Evolutionary conservation across 2,329 filamentous ascomycete species (phyloP).

Genomic region (Curvularia spicifera): DNA sequence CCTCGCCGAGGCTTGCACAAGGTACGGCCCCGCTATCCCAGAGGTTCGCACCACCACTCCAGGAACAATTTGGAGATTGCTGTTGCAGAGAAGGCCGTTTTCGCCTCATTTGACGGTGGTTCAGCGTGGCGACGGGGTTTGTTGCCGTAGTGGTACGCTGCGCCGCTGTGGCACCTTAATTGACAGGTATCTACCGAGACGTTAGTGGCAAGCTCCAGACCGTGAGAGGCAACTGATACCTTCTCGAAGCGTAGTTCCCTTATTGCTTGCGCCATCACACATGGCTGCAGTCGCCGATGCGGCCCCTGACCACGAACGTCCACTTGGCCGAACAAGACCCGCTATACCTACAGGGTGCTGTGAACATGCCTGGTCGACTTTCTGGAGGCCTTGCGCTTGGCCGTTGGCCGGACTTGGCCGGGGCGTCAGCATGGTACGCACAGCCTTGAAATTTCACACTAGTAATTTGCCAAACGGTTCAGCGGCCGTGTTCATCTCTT

Average conservation of each 20-base stretch:
- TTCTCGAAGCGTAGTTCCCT: neutral
- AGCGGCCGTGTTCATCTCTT: neutral
- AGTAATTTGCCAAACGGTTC: neutral
- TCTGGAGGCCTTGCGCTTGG: neutral
- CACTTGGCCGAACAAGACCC: constrained; percentile 10
- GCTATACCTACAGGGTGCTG: constrained; percentile 1
- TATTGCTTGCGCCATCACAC: neutral
- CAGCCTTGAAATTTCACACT: neutral
- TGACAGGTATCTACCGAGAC: neutral
- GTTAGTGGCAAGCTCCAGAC: neutral
- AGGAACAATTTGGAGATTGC: too few relatives aligned
- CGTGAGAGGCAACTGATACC: neutral
- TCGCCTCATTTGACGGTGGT: neutral
- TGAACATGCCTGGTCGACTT: neutral
- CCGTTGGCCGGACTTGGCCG: constrained; percentile 11
- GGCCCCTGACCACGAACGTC: constrained; percentile 8
- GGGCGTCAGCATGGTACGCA: neutral
- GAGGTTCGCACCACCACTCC: neutral
- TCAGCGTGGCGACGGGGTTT: neutral
- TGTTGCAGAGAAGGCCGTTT: too few relatives aligned
- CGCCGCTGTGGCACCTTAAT: neutral
- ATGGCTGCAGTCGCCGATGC: constrained; percentile 1
- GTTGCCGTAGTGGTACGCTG: neutral
- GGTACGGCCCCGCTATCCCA: neutral
- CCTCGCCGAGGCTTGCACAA: neutral